These are phyloP conservation scores for Penicillium bovifimosum DNA, from an alignment of 495 filamentous ascomycete genomes.

Conservation along the genomic window DNA sequence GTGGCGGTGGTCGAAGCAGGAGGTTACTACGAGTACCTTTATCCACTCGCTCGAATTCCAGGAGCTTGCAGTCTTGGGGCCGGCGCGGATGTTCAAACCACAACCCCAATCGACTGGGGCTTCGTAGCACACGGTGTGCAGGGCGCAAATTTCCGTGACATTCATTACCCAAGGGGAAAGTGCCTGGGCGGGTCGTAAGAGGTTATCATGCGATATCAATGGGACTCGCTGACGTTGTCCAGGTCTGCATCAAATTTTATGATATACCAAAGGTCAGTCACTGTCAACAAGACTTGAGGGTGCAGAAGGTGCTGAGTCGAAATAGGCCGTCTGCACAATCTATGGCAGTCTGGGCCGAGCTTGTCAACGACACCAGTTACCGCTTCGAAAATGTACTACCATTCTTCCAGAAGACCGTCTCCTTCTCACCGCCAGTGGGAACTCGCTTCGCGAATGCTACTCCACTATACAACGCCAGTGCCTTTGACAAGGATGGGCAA, in stretches of 20 bases:
- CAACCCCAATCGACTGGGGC: constrained; percentile 46
- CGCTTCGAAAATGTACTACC: constrained; percentile 37
- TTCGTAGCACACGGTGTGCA: constrained; percentile 29
- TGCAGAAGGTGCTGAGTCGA: not conserved
- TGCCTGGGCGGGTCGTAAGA: constrained; percentile 38
- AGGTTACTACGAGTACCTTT: constrained; percentile 47
- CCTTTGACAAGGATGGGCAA: too few species aligned
- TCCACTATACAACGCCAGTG: too few species aligned
- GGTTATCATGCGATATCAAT: not conserved
- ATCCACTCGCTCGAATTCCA: constrained; percentile 42
- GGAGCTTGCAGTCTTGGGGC: constrained; percentile 27
- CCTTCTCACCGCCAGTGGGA: too few species aligned
- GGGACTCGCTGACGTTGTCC: not conserved
- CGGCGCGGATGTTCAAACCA: constrained; percentile 27
- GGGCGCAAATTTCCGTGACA: constrained; percentile 30
- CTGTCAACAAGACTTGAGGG: not conserved
- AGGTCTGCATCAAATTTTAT: constrained; percentile 35
- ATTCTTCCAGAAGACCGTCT: constrained; percentile 17
- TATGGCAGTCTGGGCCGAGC: constrained; percentile 41
- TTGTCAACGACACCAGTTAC: constrained; percentile 38
- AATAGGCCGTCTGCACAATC: constrained; percentile 34
- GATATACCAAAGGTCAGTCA: constrained; percentile 32
- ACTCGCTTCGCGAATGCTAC: too few species aligned
- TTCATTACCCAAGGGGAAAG: constrained; percentile 39
- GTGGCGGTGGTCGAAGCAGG: constrained; percentile 56